Conservation (phyloP, 208 protist genomes). For the Trypanosoma caninum region DNA sequence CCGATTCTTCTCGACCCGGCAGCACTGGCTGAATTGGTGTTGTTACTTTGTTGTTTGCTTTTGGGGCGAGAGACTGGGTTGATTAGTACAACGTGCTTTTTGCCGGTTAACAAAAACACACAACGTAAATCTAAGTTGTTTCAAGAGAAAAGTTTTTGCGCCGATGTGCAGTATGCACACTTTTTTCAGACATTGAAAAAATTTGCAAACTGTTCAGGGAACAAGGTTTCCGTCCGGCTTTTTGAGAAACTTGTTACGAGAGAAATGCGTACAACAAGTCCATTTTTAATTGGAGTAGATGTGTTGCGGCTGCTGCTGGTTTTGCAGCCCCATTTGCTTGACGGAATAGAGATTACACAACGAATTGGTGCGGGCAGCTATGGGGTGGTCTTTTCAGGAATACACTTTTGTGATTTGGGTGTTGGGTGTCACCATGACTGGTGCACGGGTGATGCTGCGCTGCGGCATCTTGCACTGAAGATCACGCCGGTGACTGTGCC, state of each 20-base stretch:
- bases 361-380: conserved; percentile 74
- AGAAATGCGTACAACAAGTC: neutral
- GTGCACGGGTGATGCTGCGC: neutral
- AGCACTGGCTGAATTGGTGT: conserved; percentile 53
- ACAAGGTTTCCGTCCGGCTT: neutral
- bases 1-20: conserved; percentile 14
- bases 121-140: neutral
- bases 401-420: neutral
- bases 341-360: conserved; percentile 27
- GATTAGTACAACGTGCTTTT: conserved; percentile 12
- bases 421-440: neutral
- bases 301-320: conserved; percentile 58
- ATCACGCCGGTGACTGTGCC: conserved; percentile 50
- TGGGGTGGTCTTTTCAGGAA: conserved; percentile 45
- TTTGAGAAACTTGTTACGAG: conserved; percentile 10
- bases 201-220: neutral
- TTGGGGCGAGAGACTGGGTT: conserved; percentile 51
- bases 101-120: neutral
- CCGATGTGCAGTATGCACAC: neutral
- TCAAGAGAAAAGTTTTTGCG: neutral
- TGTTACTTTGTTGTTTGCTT: conserved; percentile 49
- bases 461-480: conserved; percentile 56
- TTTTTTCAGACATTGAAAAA: conserved; percentile 1
- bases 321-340: conserved; percentile 25
- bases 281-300: conserved; percentile 34